Percentiles rank a stretch among this genome's conserved stretches.
Evolutionary conservation across 106 monocot genomes (phyloP).

Genomic region (Alisma plantagoaquatica): DNA sequence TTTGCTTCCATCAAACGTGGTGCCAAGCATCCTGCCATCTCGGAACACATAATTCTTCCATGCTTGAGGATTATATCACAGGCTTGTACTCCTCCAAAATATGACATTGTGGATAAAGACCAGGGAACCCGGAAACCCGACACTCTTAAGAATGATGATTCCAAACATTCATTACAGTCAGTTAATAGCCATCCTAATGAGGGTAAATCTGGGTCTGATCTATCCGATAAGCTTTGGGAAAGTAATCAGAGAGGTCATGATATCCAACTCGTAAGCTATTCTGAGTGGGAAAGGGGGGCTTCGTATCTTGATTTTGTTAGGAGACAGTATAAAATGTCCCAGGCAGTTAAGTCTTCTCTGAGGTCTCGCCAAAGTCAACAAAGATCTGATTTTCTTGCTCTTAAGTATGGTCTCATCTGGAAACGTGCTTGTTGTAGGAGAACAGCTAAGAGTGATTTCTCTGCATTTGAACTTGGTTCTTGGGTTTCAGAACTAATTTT

Average conservation of each 20-base stretch:
- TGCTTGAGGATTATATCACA: slow-evolving; percentile 96
- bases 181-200: slow-evolving; percentile 16
- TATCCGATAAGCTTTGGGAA: slow-evolving; percentile 39
- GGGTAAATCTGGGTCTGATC: slow-evolving; percentile 31
- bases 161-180: slow-evolving; percentile 16
- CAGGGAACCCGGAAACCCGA: slow-evolving; percentile 29
- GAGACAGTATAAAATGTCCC: slow-evolving; percentile 81
- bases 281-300: slow-evolving; percentile 94
- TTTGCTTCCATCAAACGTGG: slow-evolving; percentile 94
- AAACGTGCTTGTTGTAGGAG: slow-evolving; percentile 57
- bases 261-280: slow-evolving; percentile 72
- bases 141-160: slow-evolving; percentile 32
- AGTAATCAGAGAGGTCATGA: slow-evolving; percentile 42
- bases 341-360: slow-evolving; percentile 48
- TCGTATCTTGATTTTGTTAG: slow-evolving; percentile 99
- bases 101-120: slow-evolving; percentile 62
- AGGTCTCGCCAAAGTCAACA: slow-evolving; percentile 57
- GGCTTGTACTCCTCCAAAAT: slow-evolving; percentile 92
- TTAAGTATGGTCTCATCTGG: slow-evolving; percentile 93
- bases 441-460: slow-evolving; percentile 58
- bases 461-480: slow-evolving; percentile 78
- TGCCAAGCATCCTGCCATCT: slow-evolving; percentile 92
- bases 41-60: slow-evolving; percentile 96
- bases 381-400: slow-evolving; percentile 61
- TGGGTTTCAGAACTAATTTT: slow-evolving; percentile 96